Evolutionary conservation across 805 yeast genomes (phyloP).

Genomic region (Pichia insulana): DNA sequence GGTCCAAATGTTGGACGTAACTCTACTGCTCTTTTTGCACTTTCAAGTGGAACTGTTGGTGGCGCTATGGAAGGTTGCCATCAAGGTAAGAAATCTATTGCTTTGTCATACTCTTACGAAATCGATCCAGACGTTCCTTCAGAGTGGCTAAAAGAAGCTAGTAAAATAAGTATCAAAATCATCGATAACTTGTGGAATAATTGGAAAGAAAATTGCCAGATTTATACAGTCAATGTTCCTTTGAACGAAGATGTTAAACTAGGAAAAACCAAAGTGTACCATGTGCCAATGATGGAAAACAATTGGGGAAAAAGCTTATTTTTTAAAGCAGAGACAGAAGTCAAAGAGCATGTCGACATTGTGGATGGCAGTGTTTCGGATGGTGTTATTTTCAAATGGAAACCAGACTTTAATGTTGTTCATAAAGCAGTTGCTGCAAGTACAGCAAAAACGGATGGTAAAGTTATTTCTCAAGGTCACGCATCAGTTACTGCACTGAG

Average conservation of each 20-base stretch:
- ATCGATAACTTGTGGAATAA: constrained; percentile 47
- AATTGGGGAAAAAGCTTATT: constrained; percentile 47
- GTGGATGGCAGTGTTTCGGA: constrained; percentile 36
- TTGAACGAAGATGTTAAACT: constrained; percentile 43
- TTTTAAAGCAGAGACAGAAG: constrained; percentile 12
- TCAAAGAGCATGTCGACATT: constrained; percentile 29
- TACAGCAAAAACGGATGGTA: constrained; percentile 53
- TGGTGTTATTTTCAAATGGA: constrained; percentile 62
- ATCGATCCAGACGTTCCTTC: constrained; percentile 38
- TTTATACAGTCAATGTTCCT: constrained; percentile 83
- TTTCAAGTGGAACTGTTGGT: constrained; percentile 93
- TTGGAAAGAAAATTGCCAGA: constrained; percentile 55
- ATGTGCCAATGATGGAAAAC: constrained; percentile 76
- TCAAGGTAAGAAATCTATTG: constrained; percentile 61
- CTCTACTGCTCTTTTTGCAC: constrained; percentile 77
- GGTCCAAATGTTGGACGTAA: constrained; percentile 97
- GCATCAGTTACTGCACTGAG: constrained; percentile 62
- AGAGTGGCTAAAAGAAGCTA: constrained; percentile 50
- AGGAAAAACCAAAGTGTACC: constrained; percentile 53
- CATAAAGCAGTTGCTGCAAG: constrained; percentile 42
- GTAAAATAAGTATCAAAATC: constrained; percentile 55
- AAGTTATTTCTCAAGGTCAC: constrained; percentile 54
- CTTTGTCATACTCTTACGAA: constrained; percentile 79
- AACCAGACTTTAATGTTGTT: constrained; percentile 68
- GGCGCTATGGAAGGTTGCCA: constrained; percentile 93